A percentile compares a stretch with the other conserved stretches of the same genome.
Evolutionary conservation across 2,329 filamentous ascomycete species (phyloP).

Genomic region (Chaetomium sp.): DNA sequence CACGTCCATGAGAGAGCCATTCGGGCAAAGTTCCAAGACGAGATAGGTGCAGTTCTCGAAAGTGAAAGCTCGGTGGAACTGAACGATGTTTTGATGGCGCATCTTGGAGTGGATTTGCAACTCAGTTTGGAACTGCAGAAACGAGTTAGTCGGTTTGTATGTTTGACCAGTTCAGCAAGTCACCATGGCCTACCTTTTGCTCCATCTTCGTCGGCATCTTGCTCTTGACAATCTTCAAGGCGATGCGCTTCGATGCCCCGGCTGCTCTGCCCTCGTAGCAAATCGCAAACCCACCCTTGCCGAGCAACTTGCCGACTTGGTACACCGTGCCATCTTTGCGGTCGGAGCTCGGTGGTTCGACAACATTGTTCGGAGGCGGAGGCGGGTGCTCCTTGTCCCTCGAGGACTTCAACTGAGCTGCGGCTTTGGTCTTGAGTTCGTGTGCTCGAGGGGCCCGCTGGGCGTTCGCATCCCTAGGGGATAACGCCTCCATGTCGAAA

Average conservation of each 20-base stretch:
- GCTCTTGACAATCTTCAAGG: conserved; percentile 77
- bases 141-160: conserved; percentile 5
- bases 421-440: conserved; percentile 48
- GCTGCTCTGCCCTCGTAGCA: conserved; percentile 67
- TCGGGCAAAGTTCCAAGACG: conserved; percentile 87
- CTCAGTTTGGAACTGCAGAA: conserved; percentile 62
- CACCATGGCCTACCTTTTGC: conserved; percentile 56
- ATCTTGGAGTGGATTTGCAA: conserved; percentile 98
- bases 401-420: conserved; percentile 47
- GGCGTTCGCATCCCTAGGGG: conserved; percentile 58
- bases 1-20: conserved; percentile 96
- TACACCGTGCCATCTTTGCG: conserved; percentile 65
- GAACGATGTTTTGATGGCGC: conserved; percentile 90
- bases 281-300: conserved; percentile 77
- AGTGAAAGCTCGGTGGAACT: conserved; percentile 90
- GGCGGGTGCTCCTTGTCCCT: conserved; percentile 62
- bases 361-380: conserved; percentile 54
- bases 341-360: conserved; percentile 60
- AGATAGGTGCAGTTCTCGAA: conserved; percentile 87
- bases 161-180: background rate
- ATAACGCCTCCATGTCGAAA: conserved; percentile 56
- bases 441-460: conserved; percentile 43
- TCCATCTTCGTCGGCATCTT: conserved; percentile 78
- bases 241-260: conserved; percentile 61
- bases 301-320: conserved; percentile 65